Percentiles rank a stretch among this genome's conserved stretches.
phyloP scores from a whole-genome alignment of 768 basidiomycete species.

The Tremella mesenterica region DNA sequence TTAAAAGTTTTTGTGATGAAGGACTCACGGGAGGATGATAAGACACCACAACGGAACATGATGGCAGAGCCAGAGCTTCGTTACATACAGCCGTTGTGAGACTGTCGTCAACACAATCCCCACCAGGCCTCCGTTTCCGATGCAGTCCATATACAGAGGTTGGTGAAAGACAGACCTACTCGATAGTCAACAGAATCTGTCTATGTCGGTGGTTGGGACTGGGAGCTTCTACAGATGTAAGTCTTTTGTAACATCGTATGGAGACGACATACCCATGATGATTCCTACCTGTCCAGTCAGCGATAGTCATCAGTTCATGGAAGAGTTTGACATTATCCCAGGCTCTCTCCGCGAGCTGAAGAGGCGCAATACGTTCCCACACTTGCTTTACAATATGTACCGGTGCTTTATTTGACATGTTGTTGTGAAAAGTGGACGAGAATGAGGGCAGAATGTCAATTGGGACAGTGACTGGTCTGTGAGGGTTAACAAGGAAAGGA shows the following conservation, averaged over 20 bases:
- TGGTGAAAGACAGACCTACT: conserved; percentile 51
- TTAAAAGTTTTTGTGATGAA: neutral
- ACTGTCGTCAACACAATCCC: conserved; percentile 21
- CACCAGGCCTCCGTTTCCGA: too few relatives aligned
- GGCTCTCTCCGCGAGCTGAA: conserved; percentile 64
- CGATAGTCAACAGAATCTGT: conserved; percentile 60
- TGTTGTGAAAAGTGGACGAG: neutral
- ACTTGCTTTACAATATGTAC: conserved; percentile 32
- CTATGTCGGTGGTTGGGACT: conserved; percentile 48
- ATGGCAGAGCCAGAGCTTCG: conserved; percentile 37
- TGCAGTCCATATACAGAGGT: neutral
- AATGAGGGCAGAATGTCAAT: neutral
- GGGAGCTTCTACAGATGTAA: conserved; percentile 32
- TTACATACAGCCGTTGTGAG: conserved; percentile 43
- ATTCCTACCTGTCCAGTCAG: conserved; percentile 56
- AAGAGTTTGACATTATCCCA: conserved; percentile 80
- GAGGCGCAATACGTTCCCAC: conserved; percentile 61
- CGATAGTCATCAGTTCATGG: neutral
- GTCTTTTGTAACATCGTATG: neutral
- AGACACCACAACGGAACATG: conserved; percentile 34
- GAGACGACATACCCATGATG: conserved; percentile 55
- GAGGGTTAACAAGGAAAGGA: too few relatives aligned
- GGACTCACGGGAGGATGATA: conserved; percentile 48
- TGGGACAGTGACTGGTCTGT: too few relatives aligned
- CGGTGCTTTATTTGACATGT: conserved; percentile 18